Evolutionary conservation across 139 green algal species (phyloP).

Genomic region (Coccomyxa sp.): DNA sequence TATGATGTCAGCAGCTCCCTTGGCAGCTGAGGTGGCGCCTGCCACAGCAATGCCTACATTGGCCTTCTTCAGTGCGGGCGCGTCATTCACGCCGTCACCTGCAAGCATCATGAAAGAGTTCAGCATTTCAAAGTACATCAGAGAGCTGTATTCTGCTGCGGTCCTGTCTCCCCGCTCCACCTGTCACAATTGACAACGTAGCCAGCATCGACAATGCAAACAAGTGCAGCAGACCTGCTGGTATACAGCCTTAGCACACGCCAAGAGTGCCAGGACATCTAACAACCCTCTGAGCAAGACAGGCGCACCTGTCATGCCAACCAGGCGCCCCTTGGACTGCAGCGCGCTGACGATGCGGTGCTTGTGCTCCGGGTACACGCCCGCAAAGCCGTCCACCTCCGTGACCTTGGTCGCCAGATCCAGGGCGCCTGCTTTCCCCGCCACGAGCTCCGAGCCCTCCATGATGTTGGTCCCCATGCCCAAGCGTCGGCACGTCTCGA

Average conservation of each 20-base stretch:
- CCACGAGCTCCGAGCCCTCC: constrained; percentile 29
- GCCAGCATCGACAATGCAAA: no score
- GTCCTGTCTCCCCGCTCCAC: no score
- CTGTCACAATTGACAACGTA: no score
- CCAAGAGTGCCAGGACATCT: no score
- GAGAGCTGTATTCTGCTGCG: no score
- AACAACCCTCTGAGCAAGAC: no score
- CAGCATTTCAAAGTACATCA: no score
- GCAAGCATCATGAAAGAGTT: no score
- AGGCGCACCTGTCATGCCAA: constrained; percentile 33
- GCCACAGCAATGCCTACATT: constrained; percentile 66
- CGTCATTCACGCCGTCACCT: constrained; percentile 82
- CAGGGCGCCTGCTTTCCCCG: background rate
- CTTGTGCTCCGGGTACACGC: constrained; percentile 40
- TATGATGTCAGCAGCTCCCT: constrained; percentile 62
- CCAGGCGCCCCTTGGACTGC: constrained; percentile 23
- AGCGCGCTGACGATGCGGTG: constrained; percentile 29
- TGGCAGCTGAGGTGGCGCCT: constrained; percentile 32
- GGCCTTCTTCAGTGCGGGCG: constrained; percentile 71
- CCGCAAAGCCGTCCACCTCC: constrained; percentile 33
- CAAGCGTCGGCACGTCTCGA: constrained; percentile 26
- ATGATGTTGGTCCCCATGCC: constrained; percentile 44
- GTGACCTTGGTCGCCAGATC: constrained; percentile 7
- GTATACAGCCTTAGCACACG: no score
- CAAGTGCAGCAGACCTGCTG: no score